Conservation (phyloP, 148 eudicot genomes). For the Rhododendron kiyosumense region DNA sequence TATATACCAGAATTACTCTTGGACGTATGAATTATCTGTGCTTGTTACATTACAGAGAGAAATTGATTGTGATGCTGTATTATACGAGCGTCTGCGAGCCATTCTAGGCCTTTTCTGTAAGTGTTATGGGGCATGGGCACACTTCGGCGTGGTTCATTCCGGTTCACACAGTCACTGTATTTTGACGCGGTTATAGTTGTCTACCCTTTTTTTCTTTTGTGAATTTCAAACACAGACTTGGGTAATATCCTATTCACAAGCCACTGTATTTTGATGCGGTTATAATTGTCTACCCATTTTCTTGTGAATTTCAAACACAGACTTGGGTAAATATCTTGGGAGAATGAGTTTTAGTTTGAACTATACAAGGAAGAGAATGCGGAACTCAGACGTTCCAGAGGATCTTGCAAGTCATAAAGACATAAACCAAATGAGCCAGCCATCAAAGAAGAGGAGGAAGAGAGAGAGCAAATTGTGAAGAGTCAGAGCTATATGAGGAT, state of each 20-base stretch:
- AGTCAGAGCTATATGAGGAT: neutral
- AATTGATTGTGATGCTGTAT: neutral
- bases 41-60: neutral
- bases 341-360: neutral
- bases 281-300: neutral
- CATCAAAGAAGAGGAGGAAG: neutral
- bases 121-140: neutral
- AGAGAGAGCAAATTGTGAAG: neutral
- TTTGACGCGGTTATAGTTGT: too few relatives aligned
- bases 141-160: neutral
- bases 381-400: neutral
- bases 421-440: neutral
- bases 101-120: neutral
- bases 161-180: neutral
- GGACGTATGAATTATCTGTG: neutral
- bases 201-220: too few relatives aligned
- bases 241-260: neutral
- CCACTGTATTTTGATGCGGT: neutral
- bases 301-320: neutral
- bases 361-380: neutral
- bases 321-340: neutral
- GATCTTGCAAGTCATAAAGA: neutral
- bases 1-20: neutral
- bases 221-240: too few relatives aligned
- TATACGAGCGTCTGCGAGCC: neutral